Conservation (phyloP, 768 basidiomycete genomes). For the Mrakia frigida region DNA sequence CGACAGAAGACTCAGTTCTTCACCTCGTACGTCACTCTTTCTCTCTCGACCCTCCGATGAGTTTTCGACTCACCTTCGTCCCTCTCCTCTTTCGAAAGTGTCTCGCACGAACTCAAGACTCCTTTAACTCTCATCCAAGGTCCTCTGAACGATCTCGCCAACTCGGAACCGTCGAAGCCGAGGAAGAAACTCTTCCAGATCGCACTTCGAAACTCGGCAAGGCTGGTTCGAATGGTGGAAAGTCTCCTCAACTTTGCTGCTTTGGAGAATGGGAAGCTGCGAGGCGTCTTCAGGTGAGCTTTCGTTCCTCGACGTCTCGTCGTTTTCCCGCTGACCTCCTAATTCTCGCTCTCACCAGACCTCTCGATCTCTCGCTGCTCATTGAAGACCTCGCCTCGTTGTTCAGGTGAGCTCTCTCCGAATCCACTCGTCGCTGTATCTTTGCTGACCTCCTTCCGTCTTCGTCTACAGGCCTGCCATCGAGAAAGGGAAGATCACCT, state of each 20-base stretch:
- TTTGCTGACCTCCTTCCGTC: too few relatives aligned
- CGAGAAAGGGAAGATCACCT: constrained; percentile 6
- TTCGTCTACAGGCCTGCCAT: not conserved
- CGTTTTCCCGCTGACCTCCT: too few relatives aligned
- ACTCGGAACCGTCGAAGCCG: not conserved
- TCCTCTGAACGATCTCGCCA: constrained; percentile 10
- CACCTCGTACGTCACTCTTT: not conserved
- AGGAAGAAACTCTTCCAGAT: not conserved
- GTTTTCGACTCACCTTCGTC: too few relatives aligned
- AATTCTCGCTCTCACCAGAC: too few relatives aligned
- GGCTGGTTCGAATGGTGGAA: not conserved
- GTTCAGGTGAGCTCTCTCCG: not conserved
- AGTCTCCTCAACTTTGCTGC: not conserved
- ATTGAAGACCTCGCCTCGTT: constrained; percentile 1
- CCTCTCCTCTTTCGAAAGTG: not conserved
- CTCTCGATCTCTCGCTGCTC: not conserved
- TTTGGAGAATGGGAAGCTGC: not conserved
- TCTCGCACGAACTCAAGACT: constrained; percentile 22
- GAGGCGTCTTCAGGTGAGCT: not conserved
- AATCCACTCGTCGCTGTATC: too few relatives aligned
- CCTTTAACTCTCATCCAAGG: constrained; percentile 14
- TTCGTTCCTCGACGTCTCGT: too few relatives aligned
- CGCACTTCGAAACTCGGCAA: not conserved
- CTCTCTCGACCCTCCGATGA: too few relatives aligned
- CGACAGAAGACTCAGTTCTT: constrained; percentile 11